Conservation (phyloP, 805 yeast genomes). For the Metahyphopichia silvanorum region DNA sequence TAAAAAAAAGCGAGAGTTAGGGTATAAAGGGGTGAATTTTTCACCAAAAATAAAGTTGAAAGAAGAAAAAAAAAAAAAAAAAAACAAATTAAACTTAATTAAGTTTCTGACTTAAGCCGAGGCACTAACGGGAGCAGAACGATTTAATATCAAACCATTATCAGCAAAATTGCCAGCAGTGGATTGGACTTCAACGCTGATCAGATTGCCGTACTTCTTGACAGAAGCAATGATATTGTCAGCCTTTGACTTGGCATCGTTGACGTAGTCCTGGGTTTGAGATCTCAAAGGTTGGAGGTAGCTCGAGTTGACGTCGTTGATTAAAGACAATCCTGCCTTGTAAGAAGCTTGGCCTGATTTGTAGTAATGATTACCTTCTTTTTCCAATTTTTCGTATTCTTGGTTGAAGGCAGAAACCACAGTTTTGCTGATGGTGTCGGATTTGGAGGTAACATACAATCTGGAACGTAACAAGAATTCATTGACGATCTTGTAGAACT, state of each 20-base stretch:
- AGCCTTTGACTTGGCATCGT: constrained; percentile 30
- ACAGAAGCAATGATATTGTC: constrained; percentile 24
- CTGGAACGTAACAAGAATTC: constrained; percentile 16
- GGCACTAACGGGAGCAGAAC: constrained; percentile 17
- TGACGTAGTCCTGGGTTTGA: constrained; percentile 37
- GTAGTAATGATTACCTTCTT: constrained; percentile 22
- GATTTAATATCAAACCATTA: constrained; percentile 6
- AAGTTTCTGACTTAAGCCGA: constrained; percentile 14
- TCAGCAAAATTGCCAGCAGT: constrained; percentile 2
- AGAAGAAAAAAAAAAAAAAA: not conserved
- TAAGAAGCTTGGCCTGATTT: constrained; percentile 33
- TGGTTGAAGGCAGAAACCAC: constrained; percentile 32
- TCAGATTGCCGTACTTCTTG: constrained; percentile 4
- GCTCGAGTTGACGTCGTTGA: constrained; percentile 30
- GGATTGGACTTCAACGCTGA: not conserved
- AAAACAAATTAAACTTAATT: not conserved
- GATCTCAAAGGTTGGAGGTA: constrained; percentile 37
- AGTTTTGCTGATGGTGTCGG: constrained; percentile 24
- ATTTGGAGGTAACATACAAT: constrained; percentile 23
- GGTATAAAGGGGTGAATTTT: too few relatives aligned
- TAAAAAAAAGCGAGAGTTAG: too few relatives aligned
- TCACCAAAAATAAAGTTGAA: too few relatives aligned
- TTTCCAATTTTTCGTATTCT: constrained; percentile 21
- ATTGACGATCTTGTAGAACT: constrained; percentile 16
- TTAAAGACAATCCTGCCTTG: constrained; percentile 30